phyloP scores from a whole-genome alignment of 352 stramenopile species.

The Phytophthora europaea region DNA sequence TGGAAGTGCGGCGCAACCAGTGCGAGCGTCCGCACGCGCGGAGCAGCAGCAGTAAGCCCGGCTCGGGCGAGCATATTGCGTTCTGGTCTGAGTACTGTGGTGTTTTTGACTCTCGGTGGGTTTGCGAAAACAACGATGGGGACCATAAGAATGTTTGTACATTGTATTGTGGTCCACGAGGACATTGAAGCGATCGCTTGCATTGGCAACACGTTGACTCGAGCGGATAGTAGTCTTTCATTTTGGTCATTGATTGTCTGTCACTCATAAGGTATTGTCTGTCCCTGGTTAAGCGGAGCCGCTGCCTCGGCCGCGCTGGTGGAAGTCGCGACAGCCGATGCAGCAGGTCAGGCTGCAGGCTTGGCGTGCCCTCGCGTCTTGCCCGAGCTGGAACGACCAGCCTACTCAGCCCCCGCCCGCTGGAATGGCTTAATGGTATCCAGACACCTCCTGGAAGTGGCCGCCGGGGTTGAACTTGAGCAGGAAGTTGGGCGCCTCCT shows the following conservation, averaged over 20 bases:
- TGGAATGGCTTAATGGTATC: slow-evolving; percentile 77
- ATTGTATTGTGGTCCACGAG: slow-evolving; percentile 13
- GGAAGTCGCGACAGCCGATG: slow-evolving; percentile 12
- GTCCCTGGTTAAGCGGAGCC: slow-evolving; percentile 18
- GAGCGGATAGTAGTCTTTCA: slow-evolving; percentile 27
- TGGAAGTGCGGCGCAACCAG: slow-evolving; percentile 15
- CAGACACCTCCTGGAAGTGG: slow-evolving; percentile 94
- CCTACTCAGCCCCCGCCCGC: slow-evolving; percentile 4
- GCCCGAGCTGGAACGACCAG: slow-evolving; percentile 4
- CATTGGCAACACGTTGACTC: background rate
- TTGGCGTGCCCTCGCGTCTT: slow-evolving; percentile 28
- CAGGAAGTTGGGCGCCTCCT: slow-evolving; percentile 96
- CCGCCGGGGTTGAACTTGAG: slow-evolving; percentile 95
- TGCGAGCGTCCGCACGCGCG: slow-evolving; percentile 16
- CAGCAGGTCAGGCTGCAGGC: slow-evolving; percentile 18
- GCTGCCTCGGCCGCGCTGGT: slow-evolving; percentile 5
- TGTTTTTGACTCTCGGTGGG: background rate
- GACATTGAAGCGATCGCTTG: slow-evolving; percentile 6
- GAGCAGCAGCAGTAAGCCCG: slow-evolving; percentile 1
- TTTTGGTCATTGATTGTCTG: slow-evolving; percentile 43
- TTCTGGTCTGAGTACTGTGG: slow-evolving; percentile 1
- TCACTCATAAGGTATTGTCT: slow-evolving; percentile 49
- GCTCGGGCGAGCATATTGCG: slow-evolving; percentile 30
- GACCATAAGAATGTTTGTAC: background rate
- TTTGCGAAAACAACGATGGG: slow-evolving; percentile 29